A percentile compares a stretch with the other conserved stretches of the same genome.
Evolutionary conservation across 2,329 filamentous ascomycete genomes (phyloP).

Genomic region (Coniochaeta hoffmannii): DNA sequence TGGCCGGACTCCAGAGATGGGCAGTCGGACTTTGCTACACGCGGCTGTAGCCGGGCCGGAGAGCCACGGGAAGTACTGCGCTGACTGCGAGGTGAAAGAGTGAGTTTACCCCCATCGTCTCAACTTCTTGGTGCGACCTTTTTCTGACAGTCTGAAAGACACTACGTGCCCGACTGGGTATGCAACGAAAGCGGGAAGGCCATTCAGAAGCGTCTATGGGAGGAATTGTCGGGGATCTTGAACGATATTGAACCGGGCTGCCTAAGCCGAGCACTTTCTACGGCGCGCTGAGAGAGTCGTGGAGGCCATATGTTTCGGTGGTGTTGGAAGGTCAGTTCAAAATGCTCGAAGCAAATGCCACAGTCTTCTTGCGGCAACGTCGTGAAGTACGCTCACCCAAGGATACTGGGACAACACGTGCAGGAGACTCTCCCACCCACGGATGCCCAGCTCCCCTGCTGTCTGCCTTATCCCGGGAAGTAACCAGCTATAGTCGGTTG

Average conservation of each 20-base stretch:
- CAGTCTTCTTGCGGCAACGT: not conserved
- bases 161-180: not conserved
- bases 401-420: not conserved
- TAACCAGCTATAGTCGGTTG: not conserved
- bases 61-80: not conserved
- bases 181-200: not conserved
- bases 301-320: not conserved
- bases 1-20: not conserved
- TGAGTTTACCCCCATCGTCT: not conserved
- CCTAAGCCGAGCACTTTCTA: not conserved
- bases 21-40: slow-evolving; percentile 2
- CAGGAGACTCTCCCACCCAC: not conserved
- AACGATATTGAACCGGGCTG: not conserved
- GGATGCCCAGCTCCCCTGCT: not conserved
- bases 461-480: not conserved
- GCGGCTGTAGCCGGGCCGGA: not conserved
- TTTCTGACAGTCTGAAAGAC: not conserved
- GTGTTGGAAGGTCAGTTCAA: not conserved
- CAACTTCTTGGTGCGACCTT: not conserved
- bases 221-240: not conserved
- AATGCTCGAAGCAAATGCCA: not conserved
- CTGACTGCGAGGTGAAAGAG: not conserved
- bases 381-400: not conserved
- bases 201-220: not conserved
- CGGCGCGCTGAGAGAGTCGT: not conserved